phyloP scores from a whole-genome alignment of 2,329 filamentous ascomycete genomes.

The Tolypocladium album region DNA sequence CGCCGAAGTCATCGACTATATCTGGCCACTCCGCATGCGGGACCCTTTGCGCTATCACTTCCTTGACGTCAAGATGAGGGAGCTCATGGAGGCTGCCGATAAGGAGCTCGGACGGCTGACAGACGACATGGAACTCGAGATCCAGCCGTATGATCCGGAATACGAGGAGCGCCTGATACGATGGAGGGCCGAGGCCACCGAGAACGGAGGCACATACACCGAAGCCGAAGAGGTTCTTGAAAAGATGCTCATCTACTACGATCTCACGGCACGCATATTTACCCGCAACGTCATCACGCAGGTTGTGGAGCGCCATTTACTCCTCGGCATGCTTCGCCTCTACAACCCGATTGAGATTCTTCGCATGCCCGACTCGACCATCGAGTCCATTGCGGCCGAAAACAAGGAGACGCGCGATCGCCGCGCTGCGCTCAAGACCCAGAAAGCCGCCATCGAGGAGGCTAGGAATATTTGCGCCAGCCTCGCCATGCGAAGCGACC shows the following conservation, averaged over 20 bases:
- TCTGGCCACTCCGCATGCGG: constrained; percentile 40
- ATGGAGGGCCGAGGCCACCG: constrained; percentile 31
- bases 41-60: constrained; percentile 38
- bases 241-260: constrained; percentile 47
- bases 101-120: constrained; percentile 33
- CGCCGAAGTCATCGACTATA: constrained; percentile 37
- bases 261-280: constrained; percentile 40
- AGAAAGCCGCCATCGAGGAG: constrained; percentile 40
- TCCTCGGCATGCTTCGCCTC: constrained; percentile 39
- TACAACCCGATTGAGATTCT: constrained; percentile 43
- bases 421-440: constrained; percentile 33
- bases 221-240: constrained; percentile 42
- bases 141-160: constrained; percentile 42
- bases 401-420: constrained; percentile 41
- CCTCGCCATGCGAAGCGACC: constrained; percentile 40
- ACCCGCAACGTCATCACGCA: constrained; percentile 42
- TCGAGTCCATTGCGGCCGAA: constrained; percentile 41
- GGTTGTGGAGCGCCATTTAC: constrained; percentile 38
- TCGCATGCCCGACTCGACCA: constrained; percentile 29
- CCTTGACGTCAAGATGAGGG: constrained; percentile 36
- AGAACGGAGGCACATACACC: constrained; percentile 34
- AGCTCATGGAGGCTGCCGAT: constrained; percentile 34
- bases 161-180: constrained; percentile 38
- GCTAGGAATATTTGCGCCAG: constrained; percentile 37
- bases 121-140: constrained; percentile 40